Evolutionary conservation across 2,329 filamentous ascomycete species (phyloP), one percentile per base, ranked within the genome.

Genomic region (Talaromyces sp.): DNA sequence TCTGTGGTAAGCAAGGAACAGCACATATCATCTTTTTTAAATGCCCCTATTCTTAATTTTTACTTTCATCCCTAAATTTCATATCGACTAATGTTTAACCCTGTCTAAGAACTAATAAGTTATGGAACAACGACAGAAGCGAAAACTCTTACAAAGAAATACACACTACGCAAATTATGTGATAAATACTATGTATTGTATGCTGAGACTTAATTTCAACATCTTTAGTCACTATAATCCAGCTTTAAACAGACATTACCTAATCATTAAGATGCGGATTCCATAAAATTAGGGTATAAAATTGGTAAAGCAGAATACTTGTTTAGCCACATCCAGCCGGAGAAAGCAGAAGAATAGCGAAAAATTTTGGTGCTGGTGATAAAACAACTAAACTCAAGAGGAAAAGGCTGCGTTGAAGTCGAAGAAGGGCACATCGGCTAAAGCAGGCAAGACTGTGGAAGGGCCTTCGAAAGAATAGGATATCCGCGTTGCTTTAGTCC

Each of bases 51-150:
- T n/a, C n/a, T n/a, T n/a, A n/a, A n/a, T n/a, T n/a, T n/a, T n/a
- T n/a, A n/a, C n/a, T n/a, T n/a, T n/a, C n/a, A n/a, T n/a, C n/a
- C n/a, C n/a, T n/a, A n/a, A n/a, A n/a, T n/a, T n/a, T n/a, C n/a
- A n/a, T n/a, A n/a, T n/a, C n/a, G n/a, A 27, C 26, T 27, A 27
- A 27, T 27, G 3, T 6, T 27, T 6, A 3, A 3, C 3, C 26
- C 26, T 27, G 3, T 27, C 26, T 35, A 63, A 58, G 65, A 31
- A 58, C 79, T 46, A 80, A 82, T 71, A 80, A 82, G 64, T 83
- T 83, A 83, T 65, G 81, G 81, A 54, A 83, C 81, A 9, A 80
- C 80, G 29, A 82, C 81, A 14, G 81, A 83, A 68, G 82, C 80
- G 0, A 83, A 81, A 68, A 80, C 80, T 2, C 80, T 82, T 26